Base-by-base conservation (phyloP, 1,139 yeast genomes). In the Pichia terricola region DNA sequence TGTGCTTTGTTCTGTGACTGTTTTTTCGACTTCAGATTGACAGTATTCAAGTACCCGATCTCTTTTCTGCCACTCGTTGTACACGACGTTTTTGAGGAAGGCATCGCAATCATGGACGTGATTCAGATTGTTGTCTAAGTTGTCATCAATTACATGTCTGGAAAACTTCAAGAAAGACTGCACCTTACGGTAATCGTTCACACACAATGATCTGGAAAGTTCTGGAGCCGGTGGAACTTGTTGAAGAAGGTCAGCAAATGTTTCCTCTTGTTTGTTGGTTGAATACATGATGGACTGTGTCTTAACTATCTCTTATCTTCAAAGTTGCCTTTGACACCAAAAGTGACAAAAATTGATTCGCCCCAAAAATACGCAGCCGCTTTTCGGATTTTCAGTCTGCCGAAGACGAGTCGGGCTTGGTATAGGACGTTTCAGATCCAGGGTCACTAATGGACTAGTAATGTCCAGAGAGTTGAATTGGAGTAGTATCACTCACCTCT, bases 111-210 rank as follows among this genome's bases (percentile, higher is more conserved):
- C 48, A 3, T 50, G 40, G 2, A 59, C 37, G 10, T 67, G 63
- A 42, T 71, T 69, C 33, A 72, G 47, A 35, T 66, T 57, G 38
- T 69, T 67, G 34, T 56, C 62, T 0, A 72, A 51, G 2, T 64
- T 66, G 50, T 72, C 77, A 49, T 73, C 78, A 34, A 69, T 62
- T 3, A 63, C 59, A 41, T 59, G 59, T 48, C 78, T 59, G n/a
- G 74, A 62, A 1, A 63, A 48, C 28, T 64, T 57, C 32, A 72
- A 51, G 47, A 72, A 72, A 10, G 68, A 57, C 40, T 70, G 61
- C 2, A 72, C 55, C 1, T 72, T 62, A 30, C 62, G 62, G 3
- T 67, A 39, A 32, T 54, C 66, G 11, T 63, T 56, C 5, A 67
- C 49, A 45, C 77, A 72, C 25, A 65, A 55, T 30, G 59, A 59